phyloP scores from a whole-genome alignment of 169 alveolate genomes.

The Eimeria sp. region DNA sequence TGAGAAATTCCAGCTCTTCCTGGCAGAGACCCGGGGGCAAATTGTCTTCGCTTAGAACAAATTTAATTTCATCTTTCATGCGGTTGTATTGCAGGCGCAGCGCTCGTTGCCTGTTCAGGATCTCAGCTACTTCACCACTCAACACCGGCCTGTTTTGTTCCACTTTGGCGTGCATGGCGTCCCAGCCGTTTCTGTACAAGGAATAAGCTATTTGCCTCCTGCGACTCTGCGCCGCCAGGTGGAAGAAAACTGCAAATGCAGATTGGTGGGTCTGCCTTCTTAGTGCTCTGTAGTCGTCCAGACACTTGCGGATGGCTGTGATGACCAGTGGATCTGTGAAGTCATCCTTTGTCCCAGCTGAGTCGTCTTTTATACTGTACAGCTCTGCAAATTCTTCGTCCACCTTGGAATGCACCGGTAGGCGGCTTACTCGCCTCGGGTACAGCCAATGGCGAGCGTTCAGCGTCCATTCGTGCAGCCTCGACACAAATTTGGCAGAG shows the following conservation, averaged over 20 bases:
- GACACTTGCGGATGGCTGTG: constrained; percentile 57
- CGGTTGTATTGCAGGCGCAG: constrained; percentile 20
- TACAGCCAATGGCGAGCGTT: constrained; percentile 27
- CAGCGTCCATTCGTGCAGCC: constrained; percentile 1
- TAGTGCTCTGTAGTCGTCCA: constrained; percentile 30
- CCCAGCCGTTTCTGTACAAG: constrained; percentile 16
- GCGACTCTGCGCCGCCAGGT: constrained; percentile 74
- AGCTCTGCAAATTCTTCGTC: constrained; percentile 51
- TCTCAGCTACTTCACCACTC: constrained; percentile 31
- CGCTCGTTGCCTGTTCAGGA: constrained; percentile 29
- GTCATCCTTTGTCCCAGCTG: constrained; percentile 14
- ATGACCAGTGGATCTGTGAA: neutral
- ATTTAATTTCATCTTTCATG: constrained; percentile 6
- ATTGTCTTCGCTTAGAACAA: constrained; percentile 34
- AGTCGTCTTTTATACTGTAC: constrained; percentile 21
- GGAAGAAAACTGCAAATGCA: constrained; percentile 56
- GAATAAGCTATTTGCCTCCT: constrained; percentile 25
- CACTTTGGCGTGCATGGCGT: constrained; percentile 70
- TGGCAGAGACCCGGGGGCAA: constrained; percentile 38
- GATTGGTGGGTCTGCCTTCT: constrained; percentile 45
- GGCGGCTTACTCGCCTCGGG: neutral
- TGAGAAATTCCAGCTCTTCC: constrained; percentile 49
- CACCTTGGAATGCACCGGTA: constrained; percentile 15
- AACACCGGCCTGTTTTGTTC: constrained; percentile 50
- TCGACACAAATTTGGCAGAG: constrained; percentile 14